A percentile compares a stretch with the other conserved stretches of the same genome.
phyloP scores from a whole-genome alignment of 2,329 filamentous ascomycete species.

The Colletotrichum sublineola region DNA sequence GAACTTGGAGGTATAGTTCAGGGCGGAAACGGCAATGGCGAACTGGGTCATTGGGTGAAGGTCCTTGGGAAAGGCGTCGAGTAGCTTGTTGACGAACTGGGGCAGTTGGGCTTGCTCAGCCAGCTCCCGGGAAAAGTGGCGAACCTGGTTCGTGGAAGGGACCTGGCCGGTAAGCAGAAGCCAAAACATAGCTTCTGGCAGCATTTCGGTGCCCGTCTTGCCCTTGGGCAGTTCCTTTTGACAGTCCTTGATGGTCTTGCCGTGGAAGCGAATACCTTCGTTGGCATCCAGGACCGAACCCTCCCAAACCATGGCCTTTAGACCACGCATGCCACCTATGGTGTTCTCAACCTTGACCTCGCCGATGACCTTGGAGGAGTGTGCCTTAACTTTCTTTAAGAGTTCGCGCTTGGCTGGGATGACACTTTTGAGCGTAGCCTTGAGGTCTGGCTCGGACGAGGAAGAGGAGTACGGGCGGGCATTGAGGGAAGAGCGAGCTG shows the following conservation, averaged over 20 bases:
- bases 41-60: conserved; percentile 99
- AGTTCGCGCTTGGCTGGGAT: conserved; percentile 96
- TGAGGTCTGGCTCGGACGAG: conserved; percentile 87
- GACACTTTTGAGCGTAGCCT: conserved; percentile 83
- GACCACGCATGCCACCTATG: conserved; percentile 95
- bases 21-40: conserved; percentile 92
- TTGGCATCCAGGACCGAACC: conserved; percentile 96
- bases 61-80: conserved; percentile 88
- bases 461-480: conserved; percentile 73
- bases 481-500: conserved; percentile 48
- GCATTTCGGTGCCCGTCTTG: conserved; percentile 92
- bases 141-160: conserved; percentile 84
- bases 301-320: conserved; percentile 99
- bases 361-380: conserved; percentile 85
- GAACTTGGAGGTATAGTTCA: conserved; percentile 95
- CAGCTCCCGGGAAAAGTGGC: conserved; percentile 85
- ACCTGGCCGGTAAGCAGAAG: conserved; percentile 93
- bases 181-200: conserved; percentile 99
- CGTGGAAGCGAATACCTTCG: conserved; percentile 98
- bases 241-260: conserved; percentile 97
- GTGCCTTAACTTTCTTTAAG: conserved; percentile 91
- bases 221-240: conserved; percentile 95
- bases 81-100: conserved; percentile 85
- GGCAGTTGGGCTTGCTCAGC: conserved; percentile 89
- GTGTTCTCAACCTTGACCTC: conserved; percentile 95